Evolutionary conservation across 2,329 filamentous ascomycete species (phyloP), one percentile per base, ranked within the genome.

Genomic region (Leptographium wingfieldii): DNA sequence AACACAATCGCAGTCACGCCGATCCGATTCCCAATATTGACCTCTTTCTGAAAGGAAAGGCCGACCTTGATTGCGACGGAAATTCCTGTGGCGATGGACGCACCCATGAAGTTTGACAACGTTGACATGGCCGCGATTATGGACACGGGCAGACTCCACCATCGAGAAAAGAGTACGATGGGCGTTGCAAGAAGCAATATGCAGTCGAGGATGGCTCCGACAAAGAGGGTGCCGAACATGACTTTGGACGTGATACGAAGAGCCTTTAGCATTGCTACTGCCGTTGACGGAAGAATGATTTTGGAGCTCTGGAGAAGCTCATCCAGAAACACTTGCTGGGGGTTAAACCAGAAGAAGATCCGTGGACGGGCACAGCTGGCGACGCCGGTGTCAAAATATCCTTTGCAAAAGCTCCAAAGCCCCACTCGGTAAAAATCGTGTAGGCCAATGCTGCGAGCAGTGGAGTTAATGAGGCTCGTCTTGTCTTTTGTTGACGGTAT

Each of bases 351-450:
- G 74, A 89, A 97, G 60, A 92, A 77, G 9, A 78, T 76, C 67
- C 82, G 67, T 0, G 90, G 87, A 6, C 74, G 73, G 9, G 87
- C 91, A 73, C 92, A 97, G 63, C 76, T 74, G 0, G 89, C 92
- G 63, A 94, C 84, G 46, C 88, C 88, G 73, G 86, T 77, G 66
- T 81, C 79, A 60, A 82, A 76, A 72, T 92, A 95, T 25, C 92
- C 92, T 71, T 95, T 89, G 72, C 92, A 97, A 71, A 87, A 96
- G 62, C 85, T 87, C 92, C 92, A 97, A 49, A 96, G 74, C 6
- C 92, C 92, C 33, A 95, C 88, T 67, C 91, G 88, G 73, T 96
- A 96, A 73, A 95, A 96, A 72, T 96, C 92, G 70, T 95, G 90
- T 56, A 96, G 79, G 35, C 92, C 92, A 59, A 96, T 77, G 27